Percentiles rank a stretch among this genome's conserved stretches.
These are phyloP conservation scores for Apiospora arundinis DNA, from an alignment of 2,329 filamentous ascomycete genomes.

Conservation along the genomic window DNA sequence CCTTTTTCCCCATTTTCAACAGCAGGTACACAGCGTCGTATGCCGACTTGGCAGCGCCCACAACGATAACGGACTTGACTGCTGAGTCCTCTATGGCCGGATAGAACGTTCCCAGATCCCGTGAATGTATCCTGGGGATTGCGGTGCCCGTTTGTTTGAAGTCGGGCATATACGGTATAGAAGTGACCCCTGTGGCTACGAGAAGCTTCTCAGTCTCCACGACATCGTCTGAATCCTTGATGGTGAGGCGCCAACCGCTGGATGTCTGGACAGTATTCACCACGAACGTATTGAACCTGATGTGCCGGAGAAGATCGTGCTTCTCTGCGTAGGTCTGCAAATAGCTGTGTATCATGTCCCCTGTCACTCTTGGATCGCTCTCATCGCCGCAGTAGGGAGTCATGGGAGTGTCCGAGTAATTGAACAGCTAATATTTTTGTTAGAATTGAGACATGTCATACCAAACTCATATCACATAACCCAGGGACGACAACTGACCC, in stretches of 20 bases:
- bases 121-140: slow-evolving; percentile 23
- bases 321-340: slow-evolving; percentile 28
- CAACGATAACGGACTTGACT: slow-evolving; percentile 22
- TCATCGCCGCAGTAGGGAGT: not conserved
- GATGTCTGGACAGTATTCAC: slow-evolving; percentile 23
- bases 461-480: too few species aligned
- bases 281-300: slow-evolving; percentile 30
- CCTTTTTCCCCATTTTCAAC: slow-evolving; percentile 26
- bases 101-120: slow-evolving; percentile 21
- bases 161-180: slow-evolving; percentile 27
- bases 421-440: not conserved
- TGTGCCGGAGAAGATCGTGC: slow-evolving; percentile 29
- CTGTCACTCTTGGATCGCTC: slow-evolving; percentile 27
- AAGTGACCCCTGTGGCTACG: slow-evolving; percentile 35
- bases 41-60: slow-evolving; percentile 28
- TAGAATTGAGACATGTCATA: too few species aligned
- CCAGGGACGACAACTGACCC: not conserved
- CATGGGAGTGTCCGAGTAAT: slow-evolving; percentile 25
- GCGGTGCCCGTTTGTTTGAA: slow-evolving; percentile 26
- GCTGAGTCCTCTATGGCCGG: not conserved
- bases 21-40: slow-evolving; percentile 29
- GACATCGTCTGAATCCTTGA: slow-evolving; percentile 12
- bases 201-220: slow-evolving; percentile 34
- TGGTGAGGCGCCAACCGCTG: slow-evolving; percentile 21
- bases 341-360: slow-evolving; percentile 29